Evolutionary conservation across 2,329 filamentous ascomycete genomes (phyloP).

Genomic region (Fusarium sp.): DNA sequence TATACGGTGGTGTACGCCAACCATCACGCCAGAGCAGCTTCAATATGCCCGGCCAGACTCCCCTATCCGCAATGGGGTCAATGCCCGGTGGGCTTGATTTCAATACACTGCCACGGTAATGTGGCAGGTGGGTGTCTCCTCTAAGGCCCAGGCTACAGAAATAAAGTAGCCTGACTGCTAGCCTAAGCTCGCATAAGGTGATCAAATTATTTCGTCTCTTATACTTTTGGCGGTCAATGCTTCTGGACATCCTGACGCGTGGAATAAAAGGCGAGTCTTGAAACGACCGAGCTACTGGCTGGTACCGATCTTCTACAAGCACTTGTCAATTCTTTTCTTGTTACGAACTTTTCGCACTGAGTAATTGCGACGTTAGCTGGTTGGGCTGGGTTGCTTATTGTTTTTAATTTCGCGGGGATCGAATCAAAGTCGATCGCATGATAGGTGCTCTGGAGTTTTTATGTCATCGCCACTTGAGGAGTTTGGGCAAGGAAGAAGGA

Average conservation of each 20-base stretch:
- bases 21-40: slow-evolving; percentile 51
- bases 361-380: not conserved
- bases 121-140: no score
- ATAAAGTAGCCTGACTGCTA: no score
- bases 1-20: slow-evolving; percentile 44
- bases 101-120: not conserved
- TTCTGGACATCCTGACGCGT: no score
- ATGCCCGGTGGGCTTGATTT: slow-evolving; percentile 48
- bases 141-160: no score
- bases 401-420: not conserved
- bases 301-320: not conserved
- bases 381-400: not conserved
- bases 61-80: slow-evolving; percentile 47
- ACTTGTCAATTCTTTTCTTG: not conserved
- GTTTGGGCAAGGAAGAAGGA: not conserved
- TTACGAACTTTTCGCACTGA: not conserved
- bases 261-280: not conserved
- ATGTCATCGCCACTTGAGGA: not conserved
- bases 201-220: no score
- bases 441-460: slow-evolving; percentile 32
- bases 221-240: no score
- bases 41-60: slow-evolving; percentile 47
- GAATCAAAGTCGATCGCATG: slow-evolving; percentile 11
- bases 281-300: not conserved
- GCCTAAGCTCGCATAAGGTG: no score